A percentile compares a stretch with the other conserved stretches of the same genome.
Conservation (phyloP, 768 basidiomycete genomes). For the Hysterangium stoloniferum region DNA sequence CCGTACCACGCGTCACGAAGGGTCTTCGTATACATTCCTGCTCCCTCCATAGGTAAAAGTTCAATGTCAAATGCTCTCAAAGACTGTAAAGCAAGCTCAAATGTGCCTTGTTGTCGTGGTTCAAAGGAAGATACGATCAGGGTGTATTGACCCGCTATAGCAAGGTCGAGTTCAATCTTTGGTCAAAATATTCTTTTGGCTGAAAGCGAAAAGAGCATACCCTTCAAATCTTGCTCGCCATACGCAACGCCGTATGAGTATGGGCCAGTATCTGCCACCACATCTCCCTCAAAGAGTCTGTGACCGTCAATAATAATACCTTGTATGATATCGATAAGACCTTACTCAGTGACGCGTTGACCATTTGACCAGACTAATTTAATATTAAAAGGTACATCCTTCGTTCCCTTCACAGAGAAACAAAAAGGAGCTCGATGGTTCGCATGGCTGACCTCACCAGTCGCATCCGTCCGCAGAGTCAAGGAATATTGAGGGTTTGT, state of each 20-base stretch:
- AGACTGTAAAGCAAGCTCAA: conserved; percentile 56
- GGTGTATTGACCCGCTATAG: conserved; percentile 69
- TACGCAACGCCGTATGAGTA: conserved; percentile 75
- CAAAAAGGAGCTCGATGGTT: background rate
- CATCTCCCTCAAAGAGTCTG: conserved; percentile 57
- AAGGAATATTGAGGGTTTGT: conserved; percentile 85
- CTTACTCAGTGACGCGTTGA: conserved; percentile 67
- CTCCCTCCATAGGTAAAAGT: conserved; percentile 76
- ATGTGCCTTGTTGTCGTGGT: conserved; percentile 58
- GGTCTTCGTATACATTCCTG: conserved; percentile 76
- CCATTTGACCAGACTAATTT: conserved; percentile 71
- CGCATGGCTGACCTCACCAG: background rate
- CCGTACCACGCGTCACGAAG: conserved; percentile 70
- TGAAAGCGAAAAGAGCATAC: conserved; percentile 30
- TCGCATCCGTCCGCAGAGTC: conserved; percentile 35
- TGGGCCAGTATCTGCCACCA: conserved; percentile 66
- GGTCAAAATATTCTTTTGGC: conserved; percentile 8
- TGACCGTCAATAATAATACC: background rate
- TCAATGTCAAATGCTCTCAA: conserved; percentile 52
- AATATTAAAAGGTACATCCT: conserved; percentile 66
- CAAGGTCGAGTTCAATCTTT: too few species aligned
- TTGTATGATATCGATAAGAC: conserved; percentile 11
- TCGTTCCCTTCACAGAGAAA: conserved; percentile 47
- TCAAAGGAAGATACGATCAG: conserved; percentile 83
- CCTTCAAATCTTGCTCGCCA: conserved; percentile 39